Evolutionary conservation across 768 basidiomycete genomes (phyloP).

Genomic region (Amanita rimosa): DNA sequence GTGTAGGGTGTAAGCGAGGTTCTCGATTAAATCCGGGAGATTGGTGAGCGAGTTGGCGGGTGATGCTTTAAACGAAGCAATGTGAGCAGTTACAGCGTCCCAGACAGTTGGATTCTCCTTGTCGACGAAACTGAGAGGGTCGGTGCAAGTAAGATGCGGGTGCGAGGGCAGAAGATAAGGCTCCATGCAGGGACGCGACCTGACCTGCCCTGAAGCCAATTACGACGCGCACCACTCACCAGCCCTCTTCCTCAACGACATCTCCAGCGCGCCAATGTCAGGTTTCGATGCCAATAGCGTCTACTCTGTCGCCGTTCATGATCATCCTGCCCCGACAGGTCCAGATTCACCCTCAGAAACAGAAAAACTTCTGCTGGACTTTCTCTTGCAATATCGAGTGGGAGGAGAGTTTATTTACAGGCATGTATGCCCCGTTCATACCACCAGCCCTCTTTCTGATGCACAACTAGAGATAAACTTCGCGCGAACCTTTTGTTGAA

Average conservation of each 20-base stretch:
- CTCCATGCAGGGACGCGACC: slow-evolving; percentile 13
- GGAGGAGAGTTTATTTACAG: slow-evolving; percentile 90
- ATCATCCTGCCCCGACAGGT: slow-evolving; percentile 38
- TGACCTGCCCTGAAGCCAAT: slow-evolving; percentile 23
- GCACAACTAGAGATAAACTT: slow-evolving; percentile 62
- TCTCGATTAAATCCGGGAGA: slow-evolving; percentile 18
- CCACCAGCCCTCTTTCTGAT: slow-evolving; percentile 5
- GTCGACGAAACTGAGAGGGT: slow-evolving; percentile 19
- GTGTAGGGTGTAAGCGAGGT: slow-evolving; percentile 22
- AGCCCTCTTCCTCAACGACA: slow-evolving; percentile 7
- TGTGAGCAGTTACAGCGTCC: slow-evolving; percentile 15
- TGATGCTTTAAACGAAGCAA: slow-evolving; percentile 10
- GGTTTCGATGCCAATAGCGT: slow-evolving; percentile 79
- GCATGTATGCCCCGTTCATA: slow-evolving; percentile 28
- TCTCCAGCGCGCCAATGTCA: slow-evolving; percentile 43
- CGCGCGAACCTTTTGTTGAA: slow-evolving; percentile 84
- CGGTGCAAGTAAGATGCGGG: slow-evolving; percentile 12
- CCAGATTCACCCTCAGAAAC: slow-evolving; percentile 73
- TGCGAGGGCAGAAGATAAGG: slow-evolving; percentile 17
- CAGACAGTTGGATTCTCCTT: slow-evolving; percentile 16
- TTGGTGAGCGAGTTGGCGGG: slow-evolving; percentile 9
- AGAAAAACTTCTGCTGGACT: slow-evolving; percentile 73
- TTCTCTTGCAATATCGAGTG: slow-evolving; percentile 79
- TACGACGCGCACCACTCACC: slow-evolving; percentile 9
- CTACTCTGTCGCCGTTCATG: slow-evolving; percentile 73